phyloP scores from a whole-genome alignment of 116 monocot species.

The Iris pallida region DNA sequence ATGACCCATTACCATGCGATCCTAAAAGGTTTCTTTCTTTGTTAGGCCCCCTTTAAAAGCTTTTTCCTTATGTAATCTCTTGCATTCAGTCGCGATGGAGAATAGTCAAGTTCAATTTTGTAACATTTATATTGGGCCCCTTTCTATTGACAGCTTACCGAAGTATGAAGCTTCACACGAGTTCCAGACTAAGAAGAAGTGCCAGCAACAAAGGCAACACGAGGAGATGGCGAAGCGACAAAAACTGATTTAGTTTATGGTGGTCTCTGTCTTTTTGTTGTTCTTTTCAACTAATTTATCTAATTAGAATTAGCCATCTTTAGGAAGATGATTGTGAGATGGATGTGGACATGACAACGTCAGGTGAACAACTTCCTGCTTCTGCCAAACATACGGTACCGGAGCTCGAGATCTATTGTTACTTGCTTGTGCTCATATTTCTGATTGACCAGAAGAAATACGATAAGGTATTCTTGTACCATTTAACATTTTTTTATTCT shows the following conservation, averaged over 20 bases:
- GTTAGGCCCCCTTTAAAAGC: too few relatives aligned
- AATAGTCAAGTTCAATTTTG: too few relatives aligned
- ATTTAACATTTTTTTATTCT: too few relatives aligned
- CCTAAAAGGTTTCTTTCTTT: too few relatives aligned
- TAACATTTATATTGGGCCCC: too few relatives aligned
- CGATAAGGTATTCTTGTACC: slow-evolving; percentile 44
- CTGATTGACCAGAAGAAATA: slow-evolving; percentile 87
- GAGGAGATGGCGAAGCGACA: slow-evolving; percentile 87
- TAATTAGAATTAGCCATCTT: too few relatives aligned
- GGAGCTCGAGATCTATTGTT: slow-evolving; percentile 88
- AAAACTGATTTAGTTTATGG: too few relatives aligned
- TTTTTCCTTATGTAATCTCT: too few relatives aligned
- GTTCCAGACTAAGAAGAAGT: slow-evolving; percentile 92
- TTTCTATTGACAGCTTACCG: slow-evolving; percentile 85
- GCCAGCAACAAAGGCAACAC: slow-evolving; percentile 89
- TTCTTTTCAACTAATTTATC: too few relatives aligned
- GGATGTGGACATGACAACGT: slow-evolving; percentile 72
- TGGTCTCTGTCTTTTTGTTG: too few relatives aligned
- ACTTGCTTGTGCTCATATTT: slow-evolving; percentile 82
- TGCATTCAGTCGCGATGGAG: too few relatives aligned
- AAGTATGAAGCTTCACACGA: slow-evolving; percentile 96
- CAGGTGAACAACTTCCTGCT: slow-evolving; percentile 36
- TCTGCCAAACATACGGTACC: slow-evolving; percentile 67
- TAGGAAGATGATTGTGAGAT: slow-evolving; percentile 89
- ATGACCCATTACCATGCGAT: too few relatives aligned